Conservation (phyloP, 129 eudicot species). For the Centaurea solstitialis region DNA sequence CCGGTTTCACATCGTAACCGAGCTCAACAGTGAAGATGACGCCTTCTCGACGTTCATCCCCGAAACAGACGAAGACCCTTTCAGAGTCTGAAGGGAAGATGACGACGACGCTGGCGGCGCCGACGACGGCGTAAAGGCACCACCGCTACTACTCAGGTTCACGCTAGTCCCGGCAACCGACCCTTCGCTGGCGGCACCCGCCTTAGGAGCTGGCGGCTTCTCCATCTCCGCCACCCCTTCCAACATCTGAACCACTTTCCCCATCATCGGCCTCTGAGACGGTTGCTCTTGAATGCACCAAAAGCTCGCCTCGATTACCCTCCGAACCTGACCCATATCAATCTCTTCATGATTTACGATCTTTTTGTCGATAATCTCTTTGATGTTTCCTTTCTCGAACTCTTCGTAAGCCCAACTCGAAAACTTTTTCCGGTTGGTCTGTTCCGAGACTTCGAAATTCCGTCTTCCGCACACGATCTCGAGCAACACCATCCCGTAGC, state of each 20-base stretch:
- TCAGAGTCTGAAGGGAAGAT: conserved; percentile 56
- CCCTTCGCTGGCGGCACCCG: conserved; percentile 47
- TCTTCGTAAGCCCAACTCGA: conserved; percentile 89
- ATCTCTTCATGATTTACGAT: conserved; percentile 40
- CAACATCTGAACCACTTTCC: conserved; percentile 89
- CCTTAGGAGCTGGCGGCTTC: conserved; percentile 80
- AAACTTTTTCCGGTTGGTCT: conserved; percentile 67
- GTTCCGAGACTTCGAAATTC: conserved; percentile 73
- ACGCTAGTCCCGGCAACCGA: conserved; percentile 48
- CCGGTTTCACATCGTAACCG: conserved; percentile 33
- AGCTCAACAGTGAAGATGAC: conserved; percentile 46
- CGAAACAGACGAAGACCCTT: conserved; percentile 51
- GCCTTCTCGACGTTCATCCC: conserved; percentile 57
- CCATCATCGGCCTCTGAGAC: conserved; percentile 90
- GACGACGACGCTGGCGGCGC: conserved; percentile 53
- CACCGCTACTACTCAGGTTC: conserved; percentile 47
- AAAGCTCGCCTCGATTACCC: conserved; percentile 70
- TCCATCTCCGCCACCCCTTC: conserved; percentile 76
- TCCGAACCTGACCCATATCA: conserved; percentile 61
- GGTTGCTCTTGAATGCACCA: conserved; percentile 98
- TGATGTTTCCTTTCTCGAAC: conserved; percentile 67
- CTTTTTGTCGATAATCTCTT: conserved; percentile 51
- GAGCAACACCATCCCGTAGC: conserved; percentile 89
- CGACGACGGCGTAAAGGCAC: conserved; percentile 61
- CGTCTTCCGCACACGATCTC: conserved; percentile 94